Evolutionary conservation across 345 rosid genomes (phyloP).

Genomic region (Eucalyptus regnans): DNA sequence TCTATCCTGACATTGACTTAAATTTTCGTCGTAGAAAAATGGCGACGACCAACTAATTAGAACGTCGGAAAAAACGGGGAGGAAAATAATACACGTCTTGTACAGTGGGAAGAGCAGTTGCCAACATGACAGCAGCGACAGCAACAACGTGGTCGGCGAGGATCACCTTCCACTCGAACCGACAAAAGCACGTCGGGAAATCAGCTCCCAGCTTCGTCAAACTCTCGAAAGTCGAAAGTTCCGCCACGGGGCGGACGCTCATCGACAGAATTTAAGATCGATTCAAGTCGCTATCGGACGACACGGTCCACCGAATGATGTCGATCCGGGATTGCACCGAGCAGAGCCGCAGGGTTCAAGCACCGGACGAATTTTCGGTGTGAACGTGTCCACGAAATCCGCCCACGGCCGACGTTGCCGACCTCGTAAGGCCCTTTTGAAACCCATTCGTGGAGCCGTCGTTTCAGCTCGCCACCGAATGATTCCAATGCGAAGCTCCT

Average conservation of each 20-base stretch:
- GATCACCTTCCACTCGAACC: neutral
- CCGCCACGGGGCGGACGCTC: rapidly evolving
- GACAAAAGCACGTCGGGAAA: neutral
- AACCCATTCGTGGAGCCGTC: neutral
- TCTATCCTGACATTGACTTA: neutral
- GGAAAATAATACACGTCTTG: neutral
- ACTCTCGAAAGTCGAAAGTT: neutral
- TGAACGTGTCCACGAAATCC: neutral
- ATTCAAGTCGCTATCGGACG: neutral
- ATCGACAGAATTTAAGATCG: neutral
- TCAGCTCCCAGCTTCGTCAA: neutral
- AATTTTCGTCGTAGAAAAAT: neutral
- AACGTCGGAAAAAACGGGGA: neutral
- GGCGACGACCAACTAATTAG: neutral
- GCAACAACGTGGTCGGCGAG: neutral
- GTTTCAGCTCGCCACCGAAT: neutral
- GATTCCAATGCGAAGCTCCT: neutral
- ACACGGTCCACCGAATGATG: neutral
- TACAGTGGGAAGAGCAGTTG: neutral
- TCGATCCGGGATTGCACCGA: neutral
- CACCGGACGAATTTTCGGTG: neutral
- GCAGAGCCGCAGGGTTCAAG: neutral
- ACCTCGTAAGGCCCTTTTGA: neutral
- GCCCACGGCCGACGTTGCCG: neutral
- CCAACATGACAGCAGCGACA: neutral